These are phyloP conservation scores for Endocladia muricata DNA, from an alignment of 31 red algal genomes.

Conservation along the genomic window DNA sequence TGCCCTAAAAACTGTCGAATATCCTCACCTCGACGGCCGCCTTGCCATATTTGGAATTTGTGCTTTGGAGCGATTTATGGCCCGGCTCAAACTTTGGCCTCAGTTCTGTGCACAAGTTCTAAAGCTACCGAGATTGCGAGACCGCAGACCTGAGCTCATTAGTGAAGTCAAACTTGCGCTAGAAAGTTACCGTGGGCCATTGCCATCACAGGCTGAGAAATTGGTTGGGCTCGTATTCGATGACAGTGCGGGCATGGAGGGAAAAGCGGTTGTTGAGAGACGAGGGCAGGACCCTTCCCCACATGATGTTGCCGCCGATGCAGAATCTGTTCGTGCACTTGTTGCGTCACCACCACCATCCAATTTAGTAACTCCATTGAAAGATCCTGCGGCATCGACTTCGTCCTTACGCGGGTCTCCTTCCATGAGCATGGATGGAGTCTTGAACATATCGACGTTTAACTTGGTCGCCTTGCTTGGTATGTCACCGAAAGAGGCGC, in stretches of 20 bases:
- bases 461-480: conserved; percentile 47
- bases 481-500: conserved; percentile 35
- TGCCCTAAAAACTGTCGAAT: conserved; percentile 42
- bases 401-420: conserved; percentile 31
- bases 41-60: conserved; percentile 80
- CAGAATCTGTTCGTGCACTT: conserved; percentile 34
- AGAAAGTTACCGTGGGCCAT: conserved; percentile 5
- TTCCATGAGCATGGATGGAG: conserved; percentile 22
- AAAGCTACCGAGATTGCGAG: conserved; percentile 62
- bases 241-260: conserved; percentile 6
- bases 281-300: conserved; percentile 10
- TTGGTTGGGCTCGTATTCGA: conserved; percentile 8
- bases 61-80: conserved; percentile 65
- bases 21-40: conserved; percentile 33
- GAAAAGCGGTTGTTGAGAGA: background rate
- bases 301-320: conserved; percentile 32
- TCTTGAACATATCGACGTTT: conserved; percentile 24
- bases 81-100: conserved; percentile 79
- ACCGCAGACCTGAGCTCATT: conserved; percentile 59
- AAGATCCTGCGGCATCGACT: conserved; percentile 10
- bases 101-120: conserved; percentile 71
- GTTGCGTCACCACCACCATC: conserved; percentile 45
- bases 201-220: conserved; percentile 24
- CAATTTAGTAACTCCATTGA: conserved; percentile 29
- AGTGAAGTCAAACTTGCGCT: conserved; percentile 28